A percentile compares a stretch with the other conserved stretches of the same genome.
Evolutionary conservation across 2,329 filamentous ascomycete genomes (phyloP).

Genomic region (Emericellopsis atlantica): DNA sequence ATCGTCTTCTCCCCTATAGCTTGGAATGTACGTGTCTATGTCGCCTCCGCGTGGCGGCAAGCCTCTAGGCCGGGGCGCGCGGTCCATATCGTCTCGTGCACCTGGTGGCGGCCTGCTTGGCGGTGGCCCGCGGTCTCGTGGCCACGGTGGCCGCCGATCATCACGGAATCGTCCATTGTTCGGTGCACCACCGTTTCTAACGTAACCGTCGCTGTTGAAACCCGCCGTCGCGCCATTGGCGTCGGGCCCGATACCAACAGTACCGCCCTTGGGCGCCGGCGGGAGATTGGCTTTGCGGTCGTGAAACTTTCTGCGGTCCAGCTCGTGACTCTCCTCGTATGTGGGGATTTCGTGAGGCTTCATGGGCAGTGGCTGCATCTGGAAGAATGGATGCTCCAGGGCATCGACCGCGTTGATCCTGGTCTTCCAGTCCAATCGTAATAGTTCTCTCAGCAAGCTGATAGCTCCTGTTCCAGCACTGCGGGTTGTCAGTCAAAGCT

Average conservation of each 20-base stretch:
- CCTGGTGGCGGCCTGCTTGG: conserved; percentile 20
- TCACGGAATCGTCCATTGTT: conserved; percentile 34
- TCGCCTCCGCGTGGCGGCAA: conserved; percentile 19
- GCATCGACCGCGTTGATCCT: conserved; percentile 92
- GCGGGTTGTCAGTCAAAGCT: background rate
- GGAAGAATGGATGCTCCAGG: conserved; percentile 85
- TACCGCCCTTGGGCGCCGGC: conserved; percentile 83
- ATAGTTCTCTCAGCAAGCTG: conserved; percentile 66
- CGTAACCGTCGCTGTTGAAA: conserved; percentile 39
- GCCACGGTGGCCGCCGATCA: conserved; percentile 40
- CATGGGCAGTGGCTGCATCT: conserved; percentile 63
- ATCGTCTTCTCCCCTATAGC: conserved; percentile 25
- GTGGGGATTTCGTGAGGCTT: conserved; percentile 75
- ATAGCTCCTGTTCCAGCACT: conserved; percentile 61
- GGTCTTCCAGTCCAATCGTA: conserved; percentile 79
- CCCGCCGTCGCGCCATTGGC: conserved; percentile 31
- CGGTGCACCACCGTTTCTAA: conserved; percentile 27
- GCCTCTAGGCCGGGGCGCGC: conserved; percentile 20
- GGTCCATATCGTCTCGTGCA: conserved; percentile 19
- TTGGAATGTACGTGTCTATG: conserved; percentile 37
- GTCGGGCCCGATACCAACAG: conserved; percentile 63
- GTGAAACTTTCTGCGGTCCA: conserved; percentile 86
- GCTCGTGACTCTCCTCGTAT: conserved; percentile 90
- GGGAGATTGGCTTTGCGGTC: conserved; percentile 74
- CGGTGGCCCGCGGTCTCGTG: conserved; percentile 36